Evolutionary conservation across 1,139 yeast genomes (phyloP).

Genomic region (Yamadazyma dendronema): DNA sequence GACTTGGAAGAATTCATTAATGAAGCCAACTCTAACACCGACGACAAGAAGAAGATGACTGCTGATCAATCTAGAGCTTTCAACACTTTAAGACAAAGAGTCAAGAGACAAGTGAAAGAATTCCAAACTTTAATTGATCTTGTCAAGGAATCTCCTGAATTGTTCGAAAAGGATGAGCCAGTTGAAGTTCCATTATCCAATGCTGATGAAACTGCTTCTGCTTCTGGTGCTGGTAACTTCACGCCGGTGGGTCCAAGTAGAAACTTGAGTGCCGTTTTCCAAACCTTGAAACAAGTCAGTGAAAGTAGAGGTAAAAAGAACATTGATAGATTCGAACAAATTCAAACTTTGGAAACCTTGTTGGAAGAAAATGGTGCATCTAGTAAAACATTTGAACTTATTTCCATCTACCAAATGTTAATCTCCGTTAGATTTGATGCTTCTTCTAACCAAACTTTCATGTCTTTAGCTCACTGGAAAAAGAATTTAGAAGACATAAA

Average conservation of each 20-base stretch:
- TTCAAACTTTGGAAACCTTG: slow-evolving; percentile 65
- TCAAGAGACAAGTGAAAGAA: slow-evolving; percentile 76
- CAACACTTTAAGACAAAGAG: slow-evolving; percentile 85
- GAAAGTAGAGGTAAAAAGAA: slow-evolving; percentile 97
- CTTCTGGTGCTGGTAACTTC: slow-evolving; percentile 14
- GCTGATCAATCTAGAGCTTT: slow-evolving; percentile 86
- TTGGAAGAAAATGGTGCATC: slow-evolving; percentile 31
- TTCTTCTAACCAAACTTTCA: slow-evolving; percentile 61
- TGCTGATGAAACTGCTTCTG: slow-evolving; percentile 18
- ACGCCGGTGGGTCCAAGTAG: slow-evolving; percentile 20
- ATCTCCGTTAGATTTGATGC: slow-evolving; percentile 88
- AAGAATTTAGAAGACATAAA: slow-evolving; percentile 62
- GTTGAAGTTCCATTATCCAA: slow-evolving; percentile 24
- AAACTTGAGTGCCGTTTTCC: slow-evolving; percentile 55
- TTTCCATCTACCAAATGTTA: slow-evolving; percentile 76
- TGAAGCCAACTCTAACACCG: slow-evolving; percentile 57
- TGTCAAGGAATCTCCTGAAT: slow-evolving; percentile 70
- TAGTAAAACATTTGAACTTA: slow-evolving; percentile 63
- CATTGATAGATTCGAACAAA: slow-evolving; percentile 80
- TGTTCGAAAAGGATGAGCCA: slow-evolving; percentile 57
- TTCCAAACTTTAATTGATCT: slow-evolving; percentile 55
- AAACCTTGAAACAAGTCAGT: slow-evolving; percentile 68
- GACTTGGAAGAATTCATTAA: slow-evolving; percentile 70
- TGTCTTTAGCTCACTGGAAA: slow-evolving; percentile 85
- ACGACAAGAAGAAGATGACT: slow-evolving; percentile 67